phyloP scores from a whole-genome alignment of 495 filamentous ascomycete genomes.

The Aspergillus funiculosus region DNA sequence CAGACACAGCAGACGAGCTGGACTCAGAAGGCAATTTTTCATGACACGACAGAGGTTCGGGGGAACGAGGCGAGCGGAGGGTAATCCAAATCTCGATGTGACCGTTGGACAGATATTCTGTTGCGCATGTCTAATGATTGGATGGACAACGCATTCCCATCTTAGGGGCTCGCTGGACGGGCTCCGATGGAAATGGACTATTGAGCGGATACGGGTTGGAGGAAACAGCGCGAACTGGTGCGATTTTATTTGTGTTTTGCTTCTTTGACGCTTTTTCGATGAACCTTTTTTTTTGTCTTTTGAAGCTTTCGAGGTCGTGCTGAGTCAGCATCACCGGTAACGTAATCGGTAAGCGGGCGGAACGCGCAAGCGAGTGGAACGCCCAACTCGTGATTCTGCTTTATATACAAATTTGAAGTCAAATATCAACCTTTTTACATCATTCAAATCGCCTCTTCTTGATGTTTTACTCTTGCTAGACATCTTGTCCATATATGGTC shows the following conservation, averaged over 20 bases:
- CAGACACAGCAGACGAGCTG: slow-evolving; percentile 35
- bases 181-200: background rate
- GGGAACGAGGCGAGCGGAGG: slow-evolving; percentile 27
- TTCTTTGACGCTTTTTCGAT: background rate
- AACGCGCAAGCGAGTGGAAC: no score
- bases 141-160: slow-evolving; percentile 21
- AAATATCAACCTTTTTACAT: no score
- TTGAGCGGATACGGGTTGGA: background rate
- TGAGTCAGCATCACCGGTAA: slow-evolving; percentile 7
- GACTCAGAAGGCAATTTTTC: slow-evolving; percentile 38
- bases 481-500: no score
- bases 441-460: no score
- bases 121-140: slow-evolving; percentile 36
- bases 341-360: no score
- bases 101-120: slow-evolving; percentile 22
- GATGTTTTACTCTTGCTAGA: no score
- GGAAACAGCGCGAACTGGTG: background rate
- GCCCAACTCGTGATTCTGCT: no score
- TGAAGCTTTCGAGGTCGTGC: background rate
- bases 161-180: background rate
- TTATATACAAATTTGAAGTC: no score
- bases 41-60: slow-evolving; percentile 38
- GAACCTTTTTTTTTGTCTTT: background rate
- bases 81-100: slow-evolving; percentile 34
- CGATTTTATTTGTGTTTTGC: background rate